Conservation (phyloP, 352 stramenopile species). For the Phytophthora parvispora region DNA sequence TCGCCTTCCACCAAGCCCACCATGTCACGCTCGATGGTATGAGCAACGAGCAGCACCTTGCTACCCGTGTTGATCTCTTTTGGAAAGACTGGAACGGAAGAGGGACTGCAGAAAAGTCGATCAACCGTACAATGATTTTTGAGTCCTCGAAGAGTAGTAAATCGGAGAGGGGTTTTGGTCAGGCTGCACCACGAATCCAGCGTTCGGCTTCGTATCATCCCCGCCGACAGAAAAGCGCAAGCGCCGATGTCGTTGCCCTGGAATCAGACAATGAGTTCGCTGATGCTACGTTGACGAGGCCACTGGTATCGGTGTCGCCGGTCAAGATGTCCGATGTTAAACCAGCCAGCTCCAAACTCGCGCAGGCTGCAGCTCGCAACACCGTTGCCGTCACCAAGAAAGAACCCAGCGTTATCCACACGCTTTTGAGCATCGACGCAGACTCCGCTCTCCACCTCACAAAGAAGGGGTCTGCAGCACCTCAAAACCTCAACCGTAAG, state of each 20-base stretch:
- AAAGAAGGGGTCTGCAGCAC: background rate
- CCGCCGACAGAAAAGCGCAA: too few species aligned
- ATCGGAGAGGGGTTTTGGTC: slow-evolving; percentile 8
- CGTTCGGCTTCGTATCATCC: background rate
- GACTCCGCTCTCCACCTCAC: slow-evolving; percentile 41
- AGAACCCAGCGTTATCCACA: slow-evolving; percentile 43
- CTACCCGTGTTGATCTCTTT: slow-evolving; percentile 24
- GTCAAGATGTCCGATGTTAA: background rate
- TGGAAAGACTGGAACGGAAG: slow-evolving; percentile 51
- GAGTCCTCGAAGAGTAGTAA: background rate
- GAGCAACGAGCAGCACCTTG: background rate
- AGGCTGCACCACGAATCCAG: background rate
- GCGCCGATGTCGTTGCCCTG: too few species aligned
- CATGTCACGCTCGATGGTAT: background rate
- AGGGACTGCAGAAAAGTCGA: too few species aligned
- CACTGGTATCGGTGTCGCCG: background rate
- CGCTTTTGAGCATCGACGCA: slow-evolving; percentile 57
- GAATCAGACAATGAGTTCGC: background rate
- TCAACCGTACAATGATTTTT: background rate
- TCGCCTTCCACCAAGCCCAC: slow-evolving; percentile 31
- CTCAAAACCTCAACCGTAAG: background rate
- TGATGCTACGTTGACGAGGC: background rate
- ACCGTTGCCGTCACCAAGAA: background rate
- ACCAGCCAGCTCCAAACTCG: background rate
- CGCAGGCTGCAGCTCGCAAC: background rate